Evolutionary conservation across 495 filamentous ascomycete species (phyloP), one percentile per base, ranked within the genome.

Genomic region (Platismatia glauca): DNA sequence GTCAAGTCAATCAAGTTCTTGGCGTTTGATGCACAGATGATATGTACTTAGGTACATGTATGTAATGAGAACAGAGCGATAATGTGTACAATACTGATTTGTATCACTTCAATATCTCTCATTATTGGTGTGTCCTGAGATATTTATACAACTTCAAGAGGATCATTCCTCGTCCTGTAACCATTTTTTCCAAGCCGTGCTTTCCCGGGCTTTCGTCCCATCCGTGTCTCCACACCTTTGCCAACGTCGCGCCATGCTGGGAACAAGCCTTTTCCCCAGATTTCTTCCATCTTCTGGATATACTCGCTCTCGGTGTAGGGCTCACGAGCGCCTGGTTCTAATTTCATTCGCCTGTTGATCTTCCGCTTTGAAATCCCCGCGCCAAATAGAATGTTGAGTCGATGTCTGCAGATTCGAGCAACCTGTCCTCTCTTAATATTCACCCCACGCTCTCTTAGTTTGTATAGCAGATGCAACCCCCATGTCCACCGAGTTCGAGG

Each of bases 301-400:
- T 71, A 71, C 27, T 62, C 55, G 22, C 35, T 34, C 7, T 69
- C 44, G 6, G 50, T 41, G n/a, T 65, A 48, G 33, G 15, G 55
- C 18, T 24, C 44, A 7, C 18, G 39, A 29, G 20, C 16, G n/a
- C n/a, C n/a, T n/a, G n/a, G n/a, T n/a, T 56, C 38, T 16, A 31
- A 20, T 39, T 66, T 64, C 7, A 58, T 65, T 9, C 15, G 13
- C 37, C 69, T 60, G 60, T 78, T 78, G 41, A 71, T 58, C 24
- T 43, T 52, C 39, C 66, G 65, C n/a, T 56, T 70, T 4, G 76
- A 76, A 31, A 46, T 43, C 7, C 66, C 71, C 0, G 66, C 66
- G 13, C 80, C 78, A 64, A 78, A 86, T 1, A 86, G 74, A 7
- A 77, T 74, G 31, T 72, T 68, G 37, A 87, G 70, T 18, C 84